These are phyloP conservation scores for Olyra latifolia DNA, from an alignment of 176 grass and related monocot genomes.

Conservation along the genomic window DNA sequence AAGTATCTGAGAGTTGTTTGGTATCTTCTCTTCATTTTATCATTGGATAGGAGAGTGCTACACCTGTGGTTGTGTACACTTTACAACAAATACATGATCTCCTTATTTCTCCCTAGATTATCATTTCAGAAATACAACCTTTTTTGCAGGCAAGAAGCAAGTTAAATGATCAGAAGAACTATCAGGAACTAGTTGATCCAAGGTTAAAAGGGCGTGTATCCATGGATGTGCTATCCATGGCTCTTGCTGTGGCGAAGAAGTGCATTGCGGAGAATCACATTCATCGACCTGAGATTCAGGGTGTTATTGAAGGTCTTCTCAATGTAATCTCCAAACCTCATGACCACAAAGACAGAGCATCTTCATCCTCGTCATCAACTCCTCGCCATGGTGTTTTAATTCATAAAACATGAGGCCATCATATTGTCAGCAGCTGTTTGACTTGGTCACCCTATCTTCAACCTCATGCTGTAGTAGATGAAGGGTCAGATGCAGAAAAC, in stretches of 20 bases:
- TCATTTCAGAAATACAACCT: not conserved
- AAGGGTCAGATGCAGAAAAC: not conserved
- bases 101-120: not conserved
- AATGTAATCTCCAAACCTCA: not conserved
- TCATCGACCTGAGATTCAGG: not conserved
- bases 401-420: not conserved
- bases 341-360: not conserved
- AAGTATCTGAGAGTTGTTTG: constrained; percentile 5
- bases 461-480: not conserved
- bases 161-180: not conserved
- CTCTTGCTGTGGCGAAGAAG: not conserved
- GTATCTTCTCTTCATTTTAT: not conserved
- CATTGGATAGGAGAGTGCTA: not conserved
- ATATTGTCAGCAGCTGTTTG: not conserved
- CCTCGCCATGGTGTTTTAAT: not conserved
- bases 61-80: not conserved
- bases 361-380: not conserved
- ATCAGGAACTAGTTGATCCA: constrained; percentile 5
- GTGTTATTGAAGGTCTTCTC: not conserved
- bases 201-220: not conserved
- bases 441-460: not conserved
- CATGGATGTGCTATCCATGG: not conserved
- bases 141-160: constrained; percentile 1
- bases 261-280: not conserved
- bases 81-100: not conserved